Evolutionary conservation across 108 stramenopile genomes (phyloP), one percentile per base, ranked within the genome.

Genomic region (Cyclostephanos tholiformis): DNA sequence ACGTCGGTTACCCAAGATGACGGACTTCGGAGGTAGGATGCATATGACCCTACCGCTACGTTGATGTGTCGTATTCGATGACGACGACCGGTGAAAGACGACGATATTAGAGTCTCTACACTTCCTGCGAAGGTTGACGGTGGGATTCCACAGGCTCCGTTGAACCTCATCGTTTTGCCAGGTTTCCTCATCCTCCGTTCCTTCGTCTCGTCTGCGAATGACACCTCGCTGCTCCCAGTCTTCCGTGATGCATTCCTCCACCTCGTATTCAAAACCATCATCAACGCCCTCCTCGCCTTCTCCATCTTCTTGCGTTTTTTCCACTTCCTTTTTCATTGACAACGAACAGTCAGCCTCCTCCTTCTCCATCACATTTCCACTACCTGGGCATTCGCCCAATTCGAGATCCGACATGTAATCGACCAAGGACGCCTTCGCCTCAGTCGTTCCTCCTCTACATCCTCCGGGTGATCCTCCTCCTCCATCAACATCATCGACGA

Each of bases 131-230:
- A 92, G 74, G 52, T 86, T 76, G 16, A 95, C 82, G 0, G 86
- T 69, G 30, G 94, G 94, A 75, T 91, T 84, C 94, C 94, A 95
- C 0, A 95, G 78, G n/a, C 66, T 65, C 43, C 85, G 81, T 80
- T 95, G 94, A 2, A 80, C 69, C 29, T 55, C 69, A 68, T 95
- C 91, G 39, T 95, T 91, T 48, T 92, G 91, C 94, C 94, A 95
- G 65, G 75, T 88, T 11, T 63, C 71, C 19, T 67, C 68, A 20
- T 79, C 43, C 9, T 55, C 64, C 13, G 70, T 44, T 25, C 84
- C 83, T 6, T 26, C 32, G 26, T 26, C 0, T 22, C 13, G 7
- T 17, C 39, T n/a, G n/a, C n/a, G n/a, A n/a, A n/a, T n/a, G n/a
- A n/a, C n/a, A n/a, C n/a, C n/a, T n/a, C n/a, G n/a, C n/a, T n/a